Conservation (phyloP, 108 stramenopile species). For the Hondaea fermentalgiana region DNA sequence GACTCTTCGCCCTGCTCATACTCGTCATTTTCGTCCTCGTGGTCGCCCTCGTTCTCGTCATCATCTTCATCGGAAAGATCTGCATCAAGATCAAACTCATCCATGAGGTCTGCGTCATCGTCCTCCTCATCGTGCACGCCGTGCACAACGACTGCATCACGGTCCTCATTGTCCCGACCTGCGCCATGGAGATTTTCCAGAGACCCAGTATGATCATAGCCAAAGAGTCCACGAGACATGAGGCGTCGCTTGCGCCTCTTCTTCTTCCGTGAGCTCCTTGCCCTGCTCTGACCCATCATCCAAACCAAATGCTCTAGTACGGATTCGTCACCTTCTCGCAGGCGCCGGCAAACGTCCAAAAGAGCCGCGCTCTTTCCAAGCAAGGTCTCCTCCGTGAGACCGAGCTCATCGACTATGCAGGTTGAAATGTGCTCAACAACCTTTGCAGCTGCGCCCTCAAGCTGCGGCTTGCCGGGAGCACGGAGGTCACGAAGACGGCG, state of each 20-base stretch:
- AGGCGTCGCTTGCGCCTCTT: not conserved
- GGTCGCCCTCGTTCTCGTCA: not conserved
- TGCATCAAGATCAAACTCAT: not conserved
- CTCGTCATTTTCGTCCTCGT: not conserved
- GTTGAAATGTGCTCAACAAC: not conserved
- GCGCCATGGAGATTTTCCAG: not conserved
- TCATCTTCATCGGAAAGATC: not conserved
- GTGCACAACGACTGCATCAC: not conserved
- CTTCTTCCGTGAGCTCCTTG: not conserved
- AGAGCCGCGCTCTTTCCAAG: not conserved
- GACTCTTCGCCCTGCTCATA: not conserved
- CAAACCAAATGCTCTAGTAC: not conserved
- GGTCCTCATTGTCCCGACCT: no score
- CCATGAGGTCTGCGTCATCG: not conserved
- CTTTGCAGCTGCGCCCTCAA: not conserved
- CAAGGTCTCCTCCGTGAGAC: not conserved
- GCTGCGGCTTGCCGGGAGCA: not conserved
- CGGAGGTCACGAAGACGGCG: not conserved
- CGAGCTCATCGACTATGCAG: not conserved
- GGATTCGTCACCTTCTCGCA: not conserved
- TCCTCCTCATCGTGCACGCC: not conserved
- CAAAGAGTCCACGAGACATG: not conserved
- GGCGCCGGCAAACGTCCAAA: not conserved
- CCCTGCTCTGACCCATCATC: conserved; percentile 5
- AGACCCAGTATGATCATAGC: not conserved